These are phyloP conservation scores for Puccinia brachypodii DNA, from an alignment of 1,284 basidiomycete species.

Conservation along the genomic window DNA sequence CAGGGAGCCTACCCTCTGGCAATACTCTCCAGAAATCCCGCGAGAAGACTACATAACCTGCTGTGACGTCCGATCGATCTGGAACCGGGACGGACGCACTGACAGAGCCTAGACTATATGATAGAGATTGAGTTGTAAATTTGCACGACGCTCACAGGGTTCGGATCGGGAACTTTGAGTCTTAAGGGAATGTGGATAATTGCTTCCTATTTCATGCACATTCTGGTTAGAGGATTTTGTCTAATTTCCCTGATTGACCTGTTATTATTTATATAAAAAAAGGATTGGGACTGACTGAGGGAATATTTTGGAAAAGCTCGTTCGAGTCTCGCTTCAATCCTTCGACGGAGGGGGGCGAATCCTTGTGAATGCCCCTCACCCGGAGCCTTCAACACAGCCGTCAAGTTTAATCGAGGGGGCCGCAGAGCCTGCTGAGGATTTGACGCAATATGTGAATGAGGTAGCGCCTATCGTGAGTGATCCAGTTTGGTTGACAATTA, in stretches of 20 bases:
- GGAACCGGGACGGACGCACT: too few relatives aligned
- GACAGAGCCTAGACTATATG: too few relatives aligned
- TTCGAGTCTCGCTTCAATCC: background rate
- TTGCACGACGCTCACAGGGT: background rate
- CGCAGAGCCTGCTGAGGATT: background rate
- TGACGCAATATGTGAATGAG: background rate
- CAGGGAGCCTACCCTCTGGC: too few relatives aligned
- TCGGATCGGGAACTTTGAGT: background rate
- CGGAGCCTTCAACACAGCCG: background rate
- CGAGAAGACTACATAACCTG: too few relatives aligned
- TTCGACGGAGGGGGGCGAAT: background rate
- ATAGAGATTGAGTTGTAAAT: background rate
- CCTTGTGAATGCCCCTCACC: background rate
- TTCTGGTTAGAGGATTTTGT: background rate
- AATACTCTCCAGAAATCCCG: too few relatives aligned
- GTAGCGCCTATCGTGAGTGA: background rate
- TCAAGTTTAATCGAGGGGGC: background rate
- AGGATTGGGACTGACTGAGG: background rate
- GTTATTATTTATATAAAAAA: background rate
- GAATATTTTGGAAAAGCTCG: background rate
- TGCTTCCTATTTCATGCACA: background rate
- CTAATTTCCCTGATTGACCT: background rate
- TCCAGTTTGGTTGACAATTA: background rate
- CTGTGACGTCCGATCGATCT: too few relatives aligned
- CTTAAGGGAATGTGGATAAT: background rate